Evolutionary conservation across 768 basidiomycete species (phyloP), one percentile per base, ranked within the genome.

Genomic region (Tremella fuciformis): DNA sequence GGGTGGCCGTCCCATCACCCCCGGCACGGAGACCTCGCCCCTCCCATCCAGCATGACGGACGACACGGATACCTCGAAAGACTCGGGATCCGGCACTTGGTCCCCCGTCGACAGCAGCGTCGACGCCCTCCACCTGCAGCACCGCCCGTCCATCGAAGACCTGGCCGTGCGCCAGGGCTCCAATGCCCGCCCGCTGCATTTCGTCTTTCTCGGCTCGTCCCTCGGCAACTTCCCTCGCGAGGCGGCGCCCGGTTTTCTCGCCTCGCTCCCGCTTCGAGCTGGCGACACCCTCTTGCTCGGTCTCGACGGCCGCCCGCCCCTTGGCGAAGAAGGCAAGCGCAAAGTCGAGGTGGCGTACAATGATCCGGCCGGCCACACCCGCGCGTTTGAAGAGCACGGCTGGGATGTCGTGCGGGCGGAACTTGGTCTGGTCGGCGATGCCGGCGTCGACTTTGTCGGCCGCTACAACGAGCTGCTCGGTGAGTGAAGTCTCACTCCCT

Each of bases 121-220:
- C 29, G 29, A 34, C 11, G 29, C 29, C 29, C 29, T 34, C 29
- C 29, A 34, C 11, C 29, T 34, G 29, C 29, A 34, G 11, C 29
- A 34, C 29, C 29, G 29, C 4, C 29, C 29, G 29, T 34, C 29
- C 29, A 34, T 39, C 13, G 44, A 48, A 7, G 25, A 8, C 16
- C 40, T 18, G 6, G n/a, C 42, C 2, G 22, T 42, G 13, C 34
- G 24, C 11, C 22, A 37, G 13, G 51, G 42, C 22, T 46, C 42
- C n/a, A 22, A 4, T 8, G 47, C 38, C 21, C 34, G 73, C 16
- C 86, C 88, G 13, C 76, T 91, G 29, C 92, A 96, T 70, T 79
- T 97, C 53, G 80, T 98, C 60, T 97, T 96, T 80, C 80, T 98
- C 16, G 96, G 94, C 0, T 92, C 89, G 0, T 89, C 90, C 0